Evolutionary conservation across 78 protist species (phyloP).

Genomic region (Capsaspora owczarzaki): DNA sequence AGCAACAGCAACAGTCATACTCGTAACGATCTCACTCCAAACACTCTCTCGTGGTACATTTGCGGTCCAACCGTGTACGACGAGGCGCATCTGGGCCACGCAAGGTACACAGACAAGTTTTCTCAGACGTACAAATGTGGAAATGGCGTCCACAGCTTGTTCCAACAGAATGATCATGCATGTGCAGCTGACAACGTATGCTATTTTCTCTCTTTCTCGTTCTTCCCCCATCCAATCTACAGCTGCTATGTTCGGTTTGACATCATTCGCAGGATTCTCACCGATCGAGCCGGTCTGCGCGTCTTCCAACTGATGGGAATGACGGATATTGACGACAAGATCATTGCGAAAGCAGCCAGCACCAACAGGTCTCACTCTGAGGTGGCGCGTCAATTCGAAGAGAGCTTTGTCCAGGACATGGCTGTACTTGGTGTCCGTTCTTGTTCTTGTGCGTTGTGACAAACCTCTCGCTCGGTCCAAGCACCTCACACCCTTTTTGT

Average conservation of each 20-base stretch:
- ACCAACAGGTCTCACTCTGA: background rate
- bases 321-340: slow-evolving; percentile 31
- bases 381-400: slow-evolving; percentile 57
- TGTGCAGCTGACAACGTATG: background rate
- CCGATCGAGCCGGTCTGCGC: background rate
- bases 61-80: slow-evolving; percentile 99
- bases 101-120: slow-evolving; percentile 12
- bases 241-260: slow-evolving; percentile 80
- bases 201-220: background rate
- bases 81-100: slow-evolving; percentile 91
- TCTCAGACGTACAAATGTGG: background rate
- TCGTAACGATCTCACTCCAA: too few species aligned
- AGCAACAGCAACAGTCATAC: too few species aligned
- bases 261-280: slow-evolving; percentile 81
- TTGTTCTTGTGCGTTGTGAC: too few species aligned
- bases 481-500: too few species aligned
- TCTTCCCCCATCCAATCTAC: background rate
- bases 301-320: slow-evolving; percentile 4
- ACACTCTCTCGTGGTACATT: slow-evolving; percentile 71
- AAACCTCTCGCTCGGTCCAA: too few species aligned
- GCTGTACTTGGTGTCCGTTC: slow-evolving; percentile 35
- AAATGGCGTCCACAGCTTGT: too few species aligned
- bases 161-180: background rate
- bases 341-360: background rate
- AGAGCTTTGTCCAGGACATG: slow-evolving; percentile 81